phyloP scores from a whole-genome alignment of 148 eudicot genomes.

The Arctostaphylos glauca region DNA sequence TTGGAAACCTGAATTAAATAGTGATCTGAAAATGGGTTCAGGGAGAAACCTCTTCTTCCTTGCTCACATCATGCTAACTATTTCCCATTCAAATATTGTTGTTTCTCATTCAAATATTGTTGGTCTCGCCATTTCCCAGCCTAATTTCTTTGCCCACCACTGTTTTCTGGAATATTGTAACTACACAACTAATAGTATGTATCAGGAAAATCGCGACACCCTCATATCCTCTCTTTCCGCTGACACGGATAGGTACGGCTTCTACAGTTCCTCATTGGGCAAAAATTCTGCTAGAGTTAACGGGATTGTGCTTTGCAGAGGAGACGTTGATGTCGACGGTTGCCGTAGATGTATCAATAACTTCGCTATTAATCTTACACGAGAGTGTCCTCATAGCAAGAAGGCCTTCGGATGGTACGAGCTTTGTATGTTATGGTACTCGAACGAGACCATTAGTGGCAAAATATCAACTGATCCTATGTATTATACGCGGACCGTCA shows the following conservation, averaged over 20 bases:
- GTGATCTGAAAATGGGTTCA: too few relatives aligned
- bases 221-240: conserved; percentile 36
- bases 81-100: too few relatives aligned
- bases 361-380: background rate
- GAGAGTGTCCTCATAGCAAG: background rate
- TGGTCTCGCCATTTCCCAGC: conserved; percentile 1
- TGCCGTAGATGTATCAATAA: background rate
- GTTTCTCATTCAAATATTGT: too few relatives aligned
- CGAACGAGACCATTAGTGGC: conserved; percentile 13
- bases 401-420: conserved; percentile 28
- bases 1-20: too few relatives aligned
- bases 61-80: background rate
- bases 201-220: conserved; percentile 34
- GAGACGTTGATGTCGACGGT: background rate
- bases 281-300: background rate
- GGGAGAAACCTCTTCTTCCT: background rate
- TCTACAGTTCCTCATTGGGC: conserved; percentile 18
- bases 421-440: conserved; percentile 24
- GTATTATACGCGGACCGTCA: background rate
- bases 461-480: background rate
- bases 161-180: conserved; percentile 20
- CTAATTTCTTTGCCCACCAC: background rate
- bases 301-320: background rate
- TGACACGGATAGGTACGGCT: conserved; percentile 32
- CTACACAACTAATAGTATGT: conserved; percentile 28